Percentiles rank a stretch among this genome's conserved stretches.
Conservation (phyloP, 78 protist genomes). For the Dictyostelium firmibasis region DNA sequence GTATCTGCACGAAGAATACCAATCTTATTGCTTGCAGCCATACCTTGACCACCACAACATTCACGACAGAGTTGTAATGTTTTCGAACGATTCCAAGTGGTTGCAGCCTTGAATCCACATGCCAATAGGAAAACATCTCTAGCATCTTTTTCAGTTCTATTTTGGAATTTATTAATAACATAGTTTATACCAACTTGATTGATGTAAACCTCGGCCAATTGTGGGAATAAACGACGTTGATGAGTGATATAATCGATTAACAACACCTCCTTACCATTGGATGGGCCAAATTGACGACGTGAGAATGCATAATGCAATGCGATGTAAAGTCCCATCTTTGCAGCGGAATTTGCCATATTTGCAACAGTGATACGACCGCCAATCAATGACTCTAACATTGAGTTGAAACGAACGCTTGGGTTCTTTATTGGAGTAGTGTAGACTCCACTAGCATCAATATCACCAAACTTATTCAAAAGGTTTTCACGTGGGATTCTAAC, state of each 20-base stretch:
- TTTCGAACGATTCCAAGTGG: constrained; percentile 75
- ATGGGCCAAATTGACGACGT: constrained; percentile 75
- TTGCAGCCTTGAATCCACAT: constrained; percentile 78
- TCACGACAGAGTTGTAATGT: constrained; percentile 63
- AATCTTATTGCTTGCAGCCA: constrained; percentile 62
- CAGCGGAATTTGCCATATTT: constrained; percentile 42
- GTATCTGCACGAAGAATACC: constrained; percentile 63
- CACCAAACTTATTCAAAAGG: constrained; percentile 72
- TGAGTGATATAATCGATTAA: constrained; percentile 58
- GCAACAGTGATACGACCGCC: constrained; percentile 83
- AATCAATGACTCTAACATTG: constrained; percentile 79
- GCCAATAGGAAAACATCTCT: constrained; percentile 58
- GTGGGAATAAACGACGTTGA: constrained; percentile 82
- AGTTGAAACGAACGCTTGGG: constrained; percentile 69
- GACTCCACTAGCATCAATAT: constrained; percentile 38
- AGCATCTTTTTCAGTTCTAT: constrained; percentile 66
- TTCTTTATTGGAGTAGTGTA: constrained; percentile 70
- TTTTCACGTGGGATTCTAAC: constrained; percentile 81
- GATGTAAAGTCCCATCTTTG: constrained; percentile 70
- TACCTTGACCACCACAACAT: constrained; percentile 69
- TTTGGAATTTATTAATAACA: constrained; percentile 39
- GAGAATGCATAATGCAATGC: constrained; percentile 77
- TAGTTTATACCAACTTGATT: constrained; percentile 47
- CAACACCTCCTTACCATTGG: constrained; percentile 11
- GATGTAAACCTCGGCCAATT: constrained; percentile 72